These are phyloP conservation scores for Solanum ossicruentum DNA, from an alignment of 257 asterid species.

Conservation along the genomic window DNA sequence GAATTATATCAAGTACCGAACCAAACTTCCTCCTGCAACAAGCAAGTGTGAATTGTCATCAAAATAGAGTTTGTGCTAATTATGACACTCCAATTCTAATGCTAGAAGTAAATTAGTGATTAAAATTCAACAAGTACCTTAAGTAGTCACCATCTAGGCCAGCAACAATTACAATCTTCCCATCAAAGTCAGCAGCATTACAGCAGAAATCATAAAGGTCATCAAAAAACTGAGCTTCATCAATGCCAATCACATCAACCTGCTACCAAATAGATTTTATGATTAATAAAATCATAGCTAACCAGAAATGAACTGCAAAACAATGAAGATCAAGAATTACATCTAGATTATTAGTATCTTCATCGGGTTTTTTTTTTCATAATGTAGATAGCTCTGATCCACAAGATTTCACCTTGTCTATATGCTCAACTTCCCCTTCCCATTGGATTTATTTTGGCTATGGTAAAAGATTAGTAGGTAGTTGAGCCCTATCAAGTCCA, in stretches of 20 bases:
- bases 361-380: neutral
- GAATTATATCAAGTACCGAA: neutral
- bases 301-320: neutral
- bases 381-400: neutral
- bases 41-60: neutral
- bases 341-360: neutral
- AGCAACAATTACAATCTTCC: conserved; percentile 59
- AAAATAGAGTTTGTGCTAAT: neutral
- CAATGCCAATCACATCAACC: conserved; percentile 89
- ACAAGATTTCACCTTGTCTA: neutral
- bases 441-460: neutral
- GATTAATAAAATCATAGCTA: neutral
- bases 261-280: conserved; percentile 2
- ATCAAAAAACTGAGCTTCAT: conserved; percentile 78
- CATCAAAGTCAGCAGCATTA: conserved; percentile 68
- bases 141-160: conserved; percentile 89
- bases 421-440: neutral
- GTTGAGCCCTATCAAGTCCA: neutral
- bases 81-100: neutral
- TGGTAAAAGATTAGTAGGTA: neutral
- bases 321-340: neutral
- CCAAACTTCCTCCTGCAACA: conserved; percentile 21
- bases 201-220: conserved; percentile 80
- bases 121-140: conserved; percentile 22
- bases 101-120: neutral